Percentiles rank a stretch among this genome's conserved stretches.
phyloP scores from a whole-genome alignment of 164 flowering plant species.

The Nymphaea thermarum region DNA sequence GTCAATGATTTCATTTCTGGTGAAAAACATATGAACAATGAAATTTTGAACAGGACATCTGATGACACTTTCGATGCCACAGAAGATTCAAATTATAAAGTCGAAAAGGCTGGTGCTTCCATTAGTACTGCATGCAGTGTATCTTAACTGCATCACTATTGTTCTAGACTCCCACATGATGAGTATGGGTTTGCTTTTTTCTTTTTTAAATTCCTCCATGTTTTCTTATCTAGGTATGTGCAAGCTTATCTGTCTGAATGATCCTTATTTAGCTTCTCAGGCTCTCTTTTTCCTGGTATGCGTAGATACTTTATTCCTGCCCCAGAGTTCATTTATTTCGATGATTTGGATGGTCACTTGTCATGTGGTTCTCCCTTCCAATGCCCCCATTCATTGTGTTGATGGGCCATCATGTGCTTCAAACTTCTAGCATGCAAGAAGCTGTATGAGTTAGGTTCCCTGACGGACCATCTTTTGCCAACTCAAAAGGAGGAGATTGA shows the following conservation, averaged over 20 bases:
- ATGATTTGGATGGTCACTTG: slow-evolving; percentile 64
- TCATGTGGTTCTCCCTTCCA: slow-evolving; percentile 57
- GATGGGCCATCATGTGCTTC: slow-evolving; percentile 51
- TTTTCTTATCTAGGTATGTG: not conserved
- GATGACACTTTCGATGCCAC: slow-evolving; percentile 21
- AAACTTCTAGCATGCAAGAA: slow-evolving; percentile 53
- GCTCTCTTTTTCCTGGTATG: too few relatives aligned
- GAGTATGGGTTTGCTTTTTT: slow-evolving; percentile 39
- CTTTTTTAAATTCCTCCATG: not conserved
- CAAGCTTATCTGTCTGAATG: not conserved
- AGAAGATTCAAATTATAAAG: slow-evolving; percentile 46
- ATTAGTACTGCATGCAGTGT: slow-evolving; percentile 55
- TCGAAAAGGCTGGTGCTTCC: slow-evolving; percentile 70
- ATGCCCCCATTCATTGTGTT: slow-evolving; percentile 67
- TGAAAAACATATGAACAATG: slow-evolving; percentile 65
- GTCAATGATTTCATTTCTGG: slow-evolving; percentile 39
- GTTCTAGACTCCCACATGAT: slow-evolving; percentile 85
- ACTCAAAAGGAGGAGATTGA: slow-evolving; percentile 20
- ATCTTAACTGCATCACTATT: slow-evolving; percentile 65
- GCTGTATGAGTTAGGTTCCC: slow-evolving; percentile 69
- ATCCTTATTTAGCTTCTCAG: not conserved
- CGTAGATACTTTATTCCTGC: slow-evolving; percentile 65
- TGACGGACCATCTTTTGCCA: slow-evolving; percentile 70
- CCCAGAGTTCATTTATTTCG: slow-evolving; percentile 54
- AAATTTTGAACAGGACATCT: slow-evolving; percentile 52